Evolutionary conservation across 495 filamentous ascomycete genomes (phyloP), one percentile per base, ranked within the genome.

Genomic region (Penicillium waksmanii): DNA sequence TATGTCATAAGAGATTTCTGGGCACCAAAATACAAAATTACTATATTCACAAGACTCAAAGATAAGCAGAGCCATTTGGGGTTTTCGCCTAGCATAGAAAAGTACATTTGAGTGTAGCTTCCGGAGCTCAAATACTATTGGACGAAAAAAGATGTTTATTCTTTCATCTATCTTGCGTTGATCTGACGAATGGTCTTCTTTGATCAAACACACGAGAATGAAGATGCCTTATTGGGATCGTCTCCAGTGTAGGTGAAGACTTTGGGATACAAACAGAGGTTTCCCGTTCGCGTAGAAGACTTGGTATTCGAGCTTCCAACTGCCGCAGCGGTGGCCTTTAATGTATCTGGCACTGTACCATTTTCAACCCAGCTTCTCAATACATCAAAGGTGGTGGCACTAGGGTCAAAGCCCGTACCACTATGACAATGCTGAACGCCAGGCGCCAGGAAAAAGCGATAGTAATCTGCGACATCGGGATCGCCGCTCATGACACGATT

Each of bases 401-500:
- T n/a, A 38, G 36, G 36, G 36, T 38, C 36, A 38, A 38, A 38
- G 11, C 36, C 36, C 11, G 36, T 2, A 13, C 58, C 53, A 15
- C 61, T 55, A 31, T 49, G 50, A 42, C 66, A 66, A 42, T 69
- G 66, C 13, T 51, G 61, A 1, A 62, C 58, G 4, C 66, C 66
- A 2, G 66, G 66, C 2, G 58, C 55, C 19, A 64, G 49, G 48
- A 69, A 66, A 17, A 62, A 58, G 13, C 66, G 66, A 42, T 62
- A 69, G 36, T 57, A 66, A 25, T 56, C 51, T 9, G 48, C 31
- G 4, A 66, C 34, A 33, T 62, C 5, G 2, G 65, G 59, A 43
- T 56, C 52, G 19, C 13, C 53, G 40, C 61, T 68, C 56, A 34
- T 51, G 54, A 62, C 72, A 31, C 56, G 51, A 48, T 62, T 69